Evolutionary conservation across 768 basidiomycete genomes (phyloP), one percentile per base, ranked within the genome.

Genomic region (Boletus pseudo-olivaceus): DNA sequence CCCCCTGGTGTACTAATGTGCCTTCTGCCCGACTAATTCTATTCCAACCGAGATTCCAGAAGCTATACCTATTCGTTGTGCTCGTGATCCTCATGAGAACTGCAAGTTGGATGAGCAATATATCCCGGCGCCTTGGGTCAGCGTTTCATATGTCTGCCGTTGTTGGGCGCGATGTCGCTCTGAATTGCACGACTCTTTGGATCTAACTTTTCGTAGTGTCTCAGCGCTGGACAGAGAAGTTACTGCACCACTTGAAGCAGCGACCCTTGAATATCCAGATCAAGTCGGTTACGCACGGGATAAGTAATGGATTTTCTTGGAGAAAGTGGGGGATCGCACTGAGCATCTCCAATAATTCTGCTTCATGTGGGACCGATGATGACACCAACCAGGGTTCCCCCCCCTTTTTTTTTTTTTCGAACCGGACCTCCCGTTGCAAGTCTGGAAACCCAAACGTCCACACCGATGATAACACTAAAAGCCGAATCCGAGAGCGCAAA

Each of bases 151-250:
- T 17, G 48, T 60, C n/a, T 59, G n/a, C 11, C 30, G 37, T 26
- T 69, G 73, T 48, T 79, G 75, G 76, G 43, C 71, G 78, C 20
- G 47, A 68, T 1, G 71, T 78, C 2, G 76, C 76, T 7, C 55
- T 77, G 7, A 67, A 61, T 34, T 72, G 64, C 43, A 70, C 74
- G 2, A 56, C 41, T 20, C 66, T 78, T 40, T 78, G 76, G 76
- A 68, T 34, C 12, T 60, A 58, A 32, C 65, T 69, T 19, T 56
- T 69, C 12, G 68, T 74, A 30, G 54, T 51, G 1, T 67, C 63
- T 14, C 67, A 67, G 3, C 58, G 53, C 35, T 74, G 74, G 73
- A 68, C 67, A 11, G 61, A 72, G 39, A 73, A 73, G 60, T 75
- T 76, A 72, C 46, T 78, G 26, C 62, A 57, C 26, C 68, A 76